These are phyloP conservation scores for Pisolithus microcarpus DNA, from an alignment of 768 basidiomycete species.

Conservation along the genomic window DNA sequence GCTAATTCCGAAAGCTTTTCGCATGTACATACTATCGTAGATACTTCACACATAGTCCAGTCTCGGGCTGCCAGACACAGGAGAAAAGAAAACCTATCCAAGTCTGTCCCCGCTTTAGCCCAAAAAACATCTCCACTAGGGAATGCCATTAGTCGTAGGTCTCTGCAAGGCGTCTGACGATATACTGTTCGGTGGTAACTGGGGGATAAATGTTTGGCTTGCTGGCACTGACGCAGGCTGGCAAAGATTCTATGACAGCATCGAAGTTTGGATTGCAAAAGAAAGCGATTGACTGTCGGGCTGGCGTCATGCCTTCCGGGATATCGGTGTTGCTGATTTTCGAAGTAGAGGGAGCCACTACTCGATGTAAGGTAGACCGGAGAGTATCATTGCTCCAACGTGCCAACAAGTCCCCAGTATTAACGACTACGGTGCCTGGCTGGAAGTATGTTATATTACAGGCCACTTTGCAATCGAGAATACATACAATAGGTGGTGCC, in stretches of 20 bases:
- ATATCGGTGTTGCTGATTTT: conserved; percentile 32
- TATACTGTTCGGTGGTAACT: conserved; percentile 68
- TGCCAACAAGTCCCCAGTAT: conserved; percentile 72
- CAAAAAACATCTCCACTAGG: background rate
- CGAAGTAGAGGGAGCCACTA: conserved; percentile 61
- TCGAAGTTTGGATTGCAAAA: conserved; percentile 80
- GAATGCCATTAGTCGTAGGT: conserved; percentile 40
- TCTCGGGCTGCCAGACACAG: background rate
- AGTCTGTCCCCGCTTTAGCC: too few relatives aligned
- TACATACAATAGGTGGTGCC: conserved; percentile 66
- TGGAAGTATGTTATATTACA: conserved; percentile 22
- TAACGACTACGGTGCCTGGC: conserved; percentile 78
- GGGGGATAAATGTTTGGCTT: conserved; percentile 64
- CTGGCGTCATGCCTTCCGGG: conserved; percentile 49
- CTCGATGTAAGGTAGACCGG: conserved; percentile 75
- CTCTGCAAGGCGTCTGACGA: conserved; percentile 58
- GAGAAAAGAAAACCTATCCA: background rate
- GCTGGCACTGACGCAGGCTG: conserved; percentile 39
- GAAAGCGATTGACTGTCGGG: conserved; percentile 76
- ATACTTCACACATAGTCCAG: too few relatives aligned
- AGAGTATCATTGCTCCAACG: conserved; percentile 81
- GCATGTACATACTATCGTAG: conserved; percentile 13
- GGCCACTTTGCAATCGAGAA: background rate
- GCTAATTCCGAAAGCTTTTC: background rate
- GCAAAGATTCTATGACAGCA: conserved; percentile 61